phyloP scores from a whole-genome alignment of 208 protist genomes.

The Wallacemonas sp. region DNA sequence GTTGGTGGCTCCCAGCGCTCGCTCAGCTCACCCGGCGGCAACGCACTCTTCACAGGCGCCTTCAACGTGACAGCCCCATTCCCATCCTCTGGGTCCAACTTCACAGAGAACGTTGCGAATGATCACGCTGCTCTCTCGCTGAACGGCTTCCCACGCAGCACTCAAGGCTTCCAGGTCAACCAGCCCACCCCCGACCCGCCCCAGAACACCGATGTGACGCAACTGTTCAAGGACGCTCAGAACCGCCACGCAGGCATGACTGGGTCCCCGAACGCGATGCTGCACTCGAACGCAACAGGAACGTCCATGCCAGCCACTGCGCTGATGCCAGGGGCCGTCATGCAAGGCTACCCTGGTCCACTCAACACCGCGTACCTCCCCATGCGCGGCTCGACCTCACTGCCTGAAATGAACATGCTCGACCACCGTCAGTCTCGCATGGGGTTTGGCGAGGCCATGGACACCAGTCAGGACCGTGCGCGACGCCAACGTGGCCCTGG shows the following conservation, averaged over 20 bases:
- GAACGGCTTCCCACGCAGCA: background rate
- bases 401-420: no score
- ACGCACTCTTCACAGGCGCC: background rate
- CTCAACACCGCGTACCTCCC: no score
- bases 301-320: no score
- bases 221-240: background rate
- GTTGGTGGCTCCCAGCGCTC: background rate
- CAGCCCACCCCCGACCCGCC: background rate
- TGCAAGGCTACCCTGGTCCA: no score
- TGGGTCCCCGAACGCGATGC: no score
- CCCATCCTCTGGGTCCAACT: background rate
- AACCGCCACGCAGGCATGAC: background rate
- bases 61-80: background rate
- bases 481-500: no score
- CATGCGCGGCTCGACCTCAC: no score
- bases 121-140: background rate
- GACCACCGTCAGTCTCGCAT: no score
- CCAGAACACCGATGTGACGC: background rate
- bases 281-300: no score
- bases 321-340: no score
- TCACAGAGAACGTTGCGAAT: background rate
- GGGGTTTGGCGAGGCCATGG: no score
- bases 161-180: background rate
- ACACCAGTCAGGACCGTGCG: no score
- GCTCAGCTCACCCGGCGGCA: background rate